phyloP scores from a whole-genome alignment of 257 asterid genomes.

The Capsicum rhomboideum region DNA sequence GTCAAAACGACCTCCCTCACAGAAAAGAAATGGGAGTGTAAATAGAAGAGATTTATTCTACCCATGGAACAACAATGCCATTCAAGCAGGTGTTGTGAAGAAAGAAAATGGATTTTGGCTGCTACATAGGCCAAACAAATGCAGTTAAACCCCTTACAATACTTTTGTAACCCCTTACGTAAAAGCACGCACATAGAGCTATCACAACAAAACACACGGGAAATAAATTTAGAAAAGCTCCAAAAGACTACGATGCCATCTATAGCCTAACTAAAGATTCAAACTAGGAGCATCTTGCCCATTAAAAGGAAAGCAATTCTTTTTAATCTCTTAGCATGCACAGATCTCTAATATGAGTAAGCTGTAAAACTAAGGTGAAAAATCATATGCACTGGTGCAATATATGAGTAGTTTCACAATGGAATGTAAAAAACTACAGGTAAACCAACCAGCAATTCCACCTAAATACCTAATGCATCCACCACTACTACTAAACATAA shows the following conservation, averaged over 20 bases:
- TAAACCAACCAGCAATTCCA: background rate
- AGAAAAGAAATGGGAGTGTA: conserved; percentile 19
- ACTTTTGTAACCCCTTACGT: background rate
- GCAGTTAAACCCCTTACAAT: background rate
- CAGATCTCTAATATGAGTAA: background rate
- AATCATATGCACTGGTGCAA: background rate
- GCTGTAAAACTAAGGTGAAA: background rate
- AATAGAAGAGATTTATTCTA: conserved; percentile 62
- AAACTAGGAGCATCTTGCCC: background rate
- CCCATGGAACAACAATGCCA: conserved; percentile 28
- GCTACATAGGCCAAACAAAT: background rate
- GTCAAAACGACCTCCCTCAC: background rate
- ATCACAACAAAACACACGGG: background rate
- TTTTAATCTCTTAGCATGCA: background rate
- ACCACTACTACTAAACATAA: background rate
- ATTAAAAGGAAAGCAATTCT: background rate
- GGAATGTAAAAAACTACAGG: background rate
- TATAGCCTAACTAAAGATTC: background rate
- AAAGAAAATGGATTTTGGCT: conserved; percentile 55
- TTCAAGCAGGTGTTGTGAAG: conserved; percentile 84
- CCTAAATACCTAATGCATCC: background rate
- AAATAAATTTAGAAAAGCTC: background rate
- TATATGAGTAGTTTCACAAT: background rate
- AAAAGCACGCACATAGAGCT: background rate
- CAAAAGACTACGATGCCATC: background rate